These are phyloP conservation scores for Fusarium sp. DNA, from an alignment of 2,329 filamentous ascomycete genomes.

Conservation along the genomic window DNA sequence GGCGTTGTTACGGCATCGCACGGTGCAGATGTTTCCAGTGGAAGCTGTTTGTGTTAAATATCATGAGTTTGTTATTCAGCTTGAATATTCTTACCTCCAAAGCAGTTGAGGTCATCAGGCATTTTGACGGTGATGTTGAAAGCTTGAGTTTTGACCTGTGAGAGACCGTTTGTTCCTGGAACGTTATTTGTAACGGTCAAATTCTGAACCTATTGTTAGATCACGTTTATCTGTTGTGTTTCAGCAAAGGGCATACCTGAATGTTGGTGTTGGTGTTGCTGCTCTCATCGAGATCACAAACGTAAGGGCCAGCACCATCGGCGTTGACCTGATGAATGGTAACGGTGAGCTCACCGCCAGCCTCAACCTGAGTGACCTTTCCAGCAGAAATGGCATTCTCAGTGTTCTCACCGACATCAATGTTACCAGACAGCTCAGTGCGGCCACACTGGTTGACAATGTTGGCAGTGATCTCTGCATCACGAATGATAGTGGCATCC, in stretches of 20 bases:
- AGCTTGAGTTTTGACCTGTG: conserved; percentile 62
- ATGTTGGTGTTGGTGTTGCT: conserved; percentile 48
- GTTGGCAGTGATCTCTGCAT: conserved; percentile 61
- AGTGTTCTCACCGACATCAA: conserved; percentile 66
- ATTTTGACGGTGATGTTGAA: conserved; percentile 65
- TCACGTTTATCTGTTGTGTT: fast-evolving
- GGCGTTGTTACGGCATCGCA: conserved; percentile 67
- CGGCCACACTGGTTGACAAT: conserved; percentile 68
- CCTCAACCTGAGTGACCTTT: conserved; percentile 58
- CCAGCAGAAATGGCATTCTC: conserved; percentile 58
- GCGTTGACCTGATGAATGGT: conserved; percentile 73
- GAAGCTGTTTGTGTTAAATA: conserved; percentile 48
- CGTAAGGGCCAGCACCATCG: conserved; percentile 69
- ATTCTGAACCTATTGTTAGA: conserved; percentile 28
- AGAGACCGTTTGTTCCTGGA: conserved; percentile 65
- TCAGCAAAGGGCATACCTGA: neutral
- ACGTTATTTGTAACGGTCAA: conserved; percentile 66
- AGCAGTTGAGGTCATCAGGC: conserved; percentile 58
- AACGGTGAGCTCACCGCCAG: conserved; percentile 59
- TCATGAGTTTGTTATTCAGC: neutral
- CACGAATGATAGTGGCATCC: conserved; percentile 69
- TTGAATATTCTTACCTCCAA: conserved; percentile 53
- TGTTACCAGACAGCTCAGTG: conserved; percentile 67
- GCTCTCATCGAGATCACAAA: conserved; percentile 61
- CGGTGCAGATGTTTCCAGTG: conserved; percentile 65